phyloP scores from a whole-genome alignment of 73 alveolate species.

The Durusdinium trenchii region DNA sequence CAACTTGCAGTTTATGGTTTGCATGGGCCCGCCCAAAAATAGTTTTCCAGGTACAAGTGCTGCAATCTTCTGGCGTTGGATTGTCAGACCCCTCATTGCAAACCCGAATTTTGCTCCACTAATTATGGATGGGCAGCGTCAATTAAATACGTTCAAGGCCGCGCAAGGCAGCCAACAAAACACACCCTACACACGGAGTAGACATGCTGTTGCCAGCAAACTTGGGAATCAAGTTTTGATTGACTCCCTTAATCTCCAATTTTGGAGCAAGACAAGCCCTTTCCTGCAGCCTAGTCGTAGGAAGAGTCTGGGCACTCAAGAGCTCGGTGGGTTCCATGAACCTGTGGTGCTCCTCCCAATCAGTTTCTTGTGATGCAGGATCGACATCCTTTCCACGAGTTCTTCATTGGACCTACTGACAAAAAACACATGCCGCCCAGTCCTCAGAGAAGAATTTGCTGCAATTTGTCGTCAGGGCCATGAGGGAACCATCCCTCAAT shows the following conservation, averaged over 20 bases:
- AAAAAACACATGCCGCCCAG: too few relatives aligned
- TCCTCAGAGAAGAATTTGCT: background rate
- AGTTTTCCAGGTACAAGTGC: too few relatives aligned
- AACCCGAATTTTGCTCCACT: too few relatives aligned
- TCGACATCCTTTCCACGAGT: too few relatives aligned
- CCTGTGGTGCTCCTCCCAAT: background rate
- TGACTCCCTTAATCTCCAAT: background rate
- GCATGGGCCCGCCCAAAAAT: too few relatives aligned
- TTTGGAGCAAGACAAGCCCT: background rate
- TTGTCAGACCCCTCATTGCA: too few relatives aligned
- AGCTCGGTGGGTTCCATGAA: slow-evolving; percentile 8
- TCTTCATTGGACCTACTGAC: too few relatives aligned
- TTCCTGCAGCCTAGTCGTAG: background rate
- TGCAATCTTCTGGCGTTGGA: too few relatives aligned
- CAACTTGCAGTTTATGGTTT: too few relatives aligned
- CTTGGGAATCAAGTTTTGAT: background rate
- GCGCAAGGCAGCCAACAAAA: background rate
- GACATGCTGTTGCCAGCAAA: slow-evolving; percentile 27
- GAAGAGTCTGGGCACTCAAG: slow-evolving; percentile 9
- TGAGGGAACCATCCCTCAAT: background rate
- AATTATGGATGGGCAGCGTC: too few relatives aligned
- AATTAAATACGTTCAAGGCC: too few relatives aligned
- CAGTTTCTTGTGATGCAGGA: too few relatives aligned
- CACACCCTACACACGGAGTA: slow-evolving; percentile 1
- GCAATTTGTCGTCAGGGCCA: background rate